A percentile compares a stretch with the other conserved stretches of the same genome.
These are phyloP conservation scores for Fagopyrum tataricum DNA, from an alignment of 148 eudicot genomes.

Conservation along the genomic window DNA sequence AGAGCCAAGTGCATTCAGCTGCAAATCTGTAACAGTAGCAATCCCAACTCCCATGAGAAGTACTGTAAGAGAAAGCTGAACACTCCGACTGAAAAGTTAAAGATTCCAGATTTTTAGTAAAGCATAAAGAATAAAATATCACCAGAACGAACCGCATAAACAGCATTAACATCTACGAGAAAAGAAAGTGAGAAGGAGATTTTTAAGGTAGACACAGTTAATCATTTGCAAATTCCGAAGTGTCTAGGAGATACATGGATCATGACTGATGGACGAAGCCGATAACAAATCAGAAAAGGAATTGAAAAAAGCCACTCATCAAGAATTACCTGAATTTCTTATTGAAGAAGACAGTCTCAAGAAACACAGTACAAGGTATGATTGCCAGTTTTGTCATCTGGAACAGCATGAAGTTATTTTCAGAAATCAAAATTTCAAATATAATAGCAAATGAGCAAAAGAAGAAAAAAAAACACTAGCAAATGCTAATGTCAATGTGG, in stretches of 20 bases:
- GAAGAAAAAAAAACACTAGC: not conserved
- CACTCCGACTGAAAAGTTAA: constrained; percentile 36
- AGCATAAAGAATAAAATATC: not conserved
- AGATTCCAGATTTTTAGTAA: not conserved
- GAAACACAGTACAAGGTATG: constrained; percentile 82
- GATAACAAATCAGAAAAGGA: not conserved
- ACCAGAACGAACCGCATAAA: not conserved
- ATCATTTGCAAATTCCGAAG: not conserved
- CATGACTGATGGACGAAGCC: not conserved
- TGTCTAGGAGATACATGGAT: not conserved
- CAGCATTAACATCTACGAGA: not conserved
- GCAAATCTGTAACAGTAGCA: constrained; percentile 70
- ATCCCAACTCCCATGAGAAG: constrained; percentile 67
- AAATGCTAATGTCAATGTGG: not conserved
- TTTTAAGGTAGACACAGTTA: not conserved
- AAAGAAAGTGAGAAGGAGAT: not conserved
- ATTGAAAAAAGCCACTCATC: not conserved
- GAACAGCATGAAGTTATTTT: not conserved
- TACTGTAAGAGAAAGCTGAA: constrained; percentile 46
- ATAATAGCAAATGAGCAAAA: constrained; percentile 13
- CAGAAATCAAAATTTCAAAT: not conserved
- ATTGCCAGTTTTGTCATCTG: constrained; percentile 97
- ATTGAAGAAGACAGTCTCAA: constrained; percentile 70
- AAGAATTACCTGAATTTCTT: constrained; percentile 66
- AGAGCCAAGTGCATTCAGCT: constrained; percentile 56